Conservation (phyloP, 352 stramenopile genomes). For the Thraustochytrium striatum region DNA sequence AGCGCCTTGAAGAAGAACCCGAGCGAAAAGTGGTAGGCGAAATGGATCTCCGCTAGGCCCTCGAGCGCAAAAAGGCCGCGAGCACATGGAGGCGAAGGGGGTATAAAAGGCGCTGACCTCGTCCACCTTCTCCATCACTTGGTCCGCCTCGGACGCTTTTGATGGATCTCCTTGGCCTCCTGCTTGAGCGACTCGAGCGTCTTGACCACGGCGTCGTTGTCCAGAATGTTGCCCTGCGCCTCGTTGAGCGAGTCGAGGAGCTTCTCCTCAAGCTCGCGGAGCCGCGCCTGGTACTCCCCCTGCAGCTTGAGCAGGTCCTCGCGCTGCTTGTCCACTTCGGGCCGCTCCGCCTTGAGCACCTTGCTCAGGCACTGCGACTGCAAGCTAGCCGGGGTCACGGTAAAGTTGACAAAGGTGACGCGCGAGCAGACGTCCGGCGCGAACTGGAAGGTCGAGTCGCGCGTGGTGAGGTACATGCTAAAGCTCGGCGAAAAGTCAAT, state of each 20-base stretch:
- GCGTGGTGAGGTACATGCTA: conserved; percentile 95
- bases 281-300: conserved; percentile 91
- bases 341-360: conserved; percentile 92
- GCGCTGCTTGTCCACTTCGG: conserved; percentile 93
- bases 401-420: conserved; percentile 99
- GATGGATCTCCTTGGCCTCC: conserved; percentile 90
- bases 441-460: conserved; percentile 92
- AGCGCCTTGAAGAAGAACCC: conserved; percentile 95
- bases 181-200: conserved; percentile 97
- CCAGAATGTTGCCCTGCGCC: conserved; percentile 97
- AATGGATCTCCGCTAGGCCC: conserved; percentile 89
- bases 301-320: conserved; percentile 93
- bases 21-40: conserved; percentile 97
- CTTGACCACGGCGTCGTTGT: conserved; percentile 96
- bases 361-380: conserved; percentile 91
- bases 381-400: conserved; percentile 94
- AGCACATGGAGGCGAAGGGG: conserved; percentile 81
- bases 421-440: conserved; percentile 97
- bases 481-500: conserved; percentile 99
- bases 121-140: conserved; percentile 79
- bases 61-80: conserved; percentile 85
- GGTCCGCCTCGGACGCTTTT: conserved; percentile 73
- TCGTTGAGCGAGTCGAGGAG: conserved; percentile 97
- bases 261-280: conserved; percentile 95
- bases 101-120: conserved; percentile 88